A percentile compares a stretch with the other conserved stretches of the same genome.
Conservation (phyloP, 2,329 filamentous ascomycete species). For the Penicillium glabrum region DNA sequence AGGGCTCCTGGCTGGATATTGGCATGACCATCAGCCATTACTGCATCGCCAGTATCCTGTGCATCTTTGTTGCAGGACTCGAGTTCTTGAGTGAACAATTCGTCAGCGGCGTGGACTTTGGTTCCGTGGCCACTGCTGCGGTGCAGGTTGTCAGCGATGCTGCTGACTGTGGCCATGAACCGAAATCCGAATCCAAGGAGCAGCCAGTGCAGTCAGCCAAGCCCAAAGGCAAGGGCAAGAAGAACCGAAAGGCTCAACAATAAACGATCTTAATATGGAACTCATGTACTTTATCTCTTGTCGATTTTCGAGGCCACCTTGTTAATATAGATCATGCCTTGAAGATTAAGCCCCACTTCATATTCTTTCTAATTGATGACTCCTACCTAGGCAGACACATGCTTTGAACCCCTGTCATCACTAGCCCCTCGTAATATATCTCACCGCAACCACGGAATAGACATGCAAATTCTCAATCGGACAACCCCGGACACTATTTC, state of each 20-base stretch:
- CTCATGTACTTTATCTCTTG: constrained; percentile 11
- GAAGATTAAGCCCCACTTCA: neutral
- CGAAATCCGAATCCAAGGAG: constrained; percentile 3
- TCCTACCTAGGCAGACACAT: neutral
- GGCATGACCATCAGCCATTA: constrained; percentile 97
- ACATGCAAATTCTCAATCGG: neutral
- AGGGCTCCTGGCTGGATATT: constrained; percentile 96
- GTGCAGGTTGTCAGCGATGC: constrained; percentile 21
- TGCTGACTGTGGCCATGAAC: constrained; percentile 19
- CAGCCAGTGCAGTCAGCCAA: constrained; percentile 3
- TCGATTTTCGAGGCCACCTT: neutral
- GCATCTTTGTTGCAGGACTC: constrained; percentile 84
- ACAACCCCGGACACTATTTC: neutral
- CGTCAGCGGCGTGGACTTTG: constrained; percentile 72
- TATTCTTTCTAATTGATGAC: neutral
- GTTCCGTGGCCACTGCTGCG: constrained; percentile 15
- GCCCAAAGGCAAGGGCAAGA: constrained; percentile 8
- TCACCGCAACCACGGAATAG: neutral
- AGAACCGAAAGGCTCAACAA: constrained; percentile 7
- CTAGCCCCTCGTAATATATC: neutral
- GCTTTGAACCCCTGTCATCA: neutral
- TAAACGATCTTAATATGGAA: neutral
- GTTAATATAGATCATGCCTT: constrained; percentile 13
- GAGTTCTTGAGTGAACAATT: constrained; percentile 84
- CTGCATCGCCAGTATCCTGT: constrained; percentile 82